Percentiles rank a stretch among this genome's conserved stretches.
Evolutionary conservation across 768 basidiomycete species (phyloP).

Genomic region (Peribolospora kevripleyi): DNA sequence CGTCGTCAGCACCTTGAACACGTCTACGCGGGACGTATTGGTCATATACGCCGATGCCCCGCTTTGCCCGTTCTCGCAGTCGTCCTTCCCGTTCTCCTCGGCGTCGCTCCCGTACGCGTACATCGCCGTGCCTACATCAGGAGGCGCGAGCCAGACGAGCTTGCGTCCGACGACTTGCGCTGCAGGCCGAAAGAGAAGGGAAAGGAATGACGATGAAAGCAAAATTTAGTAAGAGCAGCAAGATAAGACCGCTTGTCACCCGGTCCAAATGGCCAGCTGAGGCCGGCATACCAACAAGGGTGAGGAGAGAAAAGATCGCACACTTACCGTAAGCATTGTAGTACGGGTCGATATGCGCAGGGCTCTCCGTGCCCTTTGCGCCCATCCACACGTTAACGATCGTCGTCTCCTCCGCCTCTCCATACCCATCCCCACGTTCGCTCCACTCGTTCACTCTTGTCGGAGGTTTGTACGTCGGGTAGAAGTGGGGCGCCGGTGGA

Average conservation of each 20-base stretch:
- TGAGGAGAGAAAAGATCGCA: not conserved
- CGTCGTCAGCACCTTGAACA: constrained; percentile 27
- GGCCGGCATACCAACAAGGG: not conserved
- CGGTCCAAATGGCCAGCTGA: not conserved
- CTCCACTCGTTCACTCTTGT: constrained; percentile 25
- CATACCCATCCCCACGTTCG: constrained; percentile 27
- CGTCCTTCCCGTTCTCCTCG: not conserved
- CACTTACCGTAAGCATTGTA: constrained; percentile 64
- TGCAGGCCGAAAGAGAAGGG: constrained; percentile 17
- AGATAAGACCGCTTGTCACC: not conserved
- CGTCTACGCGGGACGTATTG: constrained; percentile 65
- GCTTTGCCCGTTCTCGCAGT: not conserved
- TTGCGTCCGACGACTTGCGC: constrained; percentile 76
- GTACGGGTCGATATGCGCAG: constrained; percentile 86
- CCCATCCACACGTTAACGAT: constrained; percentile 65
- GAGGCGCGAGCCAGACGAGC: constrained; percentile 76
- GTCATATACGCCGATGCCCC: constrained; percentile 28
- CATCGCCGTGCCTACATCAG: constrained; percentile 27
- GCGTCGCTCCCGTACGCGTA: constrained; percentile 23
- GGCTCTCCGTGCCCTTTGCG: constrained; percentile 50
- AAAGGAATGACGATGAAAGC: constrained; percentile 4
- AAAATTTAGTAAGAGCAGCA: not conserved
- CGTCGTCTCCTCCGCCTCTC: not conserved
- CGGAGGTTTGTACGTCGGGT: constrained; percentile 37
- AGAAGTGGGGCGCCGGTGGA: constrained; percentile 25